These are phyloP conservation scores for Botrytis fragariae DNA, from an alignment of 2,329 filamentous ascomycete genomes.

Conservation along the genomic window DNA sequence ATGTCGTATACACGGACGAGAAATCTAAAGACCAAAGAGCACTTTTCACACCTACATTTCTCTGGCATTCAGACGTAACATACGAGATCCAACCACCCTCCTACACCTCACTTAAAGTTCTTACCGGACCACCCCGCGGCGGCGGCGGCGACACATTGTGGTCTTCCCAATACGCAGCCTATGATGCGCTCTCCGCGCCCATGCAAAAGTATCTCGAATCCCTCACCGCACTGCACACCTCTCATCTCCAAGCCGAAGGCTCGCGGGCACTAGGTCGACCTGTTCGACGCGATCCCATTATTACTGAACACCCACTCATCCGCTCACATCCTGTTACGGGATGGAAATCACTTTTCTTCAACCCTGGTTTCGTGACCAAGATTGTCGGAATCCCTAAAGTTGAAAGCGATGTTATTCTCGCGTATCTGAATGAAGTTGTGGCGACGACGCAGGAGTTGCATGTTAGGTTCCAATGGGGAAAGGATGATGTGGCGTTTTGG, in stretches of 20 bases:
- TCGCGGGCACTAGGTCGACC: constrained; percentile 39
- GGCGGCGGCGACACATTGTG: constrained; percentile 57
- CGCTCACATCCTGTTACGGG: constrained; percentile 60
- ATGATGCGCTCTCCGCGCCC: constrained; percentile 52
- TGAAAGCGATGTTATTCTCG: constrained; percentile 52
- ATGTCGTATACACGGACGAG: constrained; percentile 54
- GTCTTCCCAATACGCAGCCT: constrained; percentile 57
- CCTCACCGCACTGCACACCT: constrained; percentile 55
- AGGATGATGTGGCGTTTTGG: constrained; percentile 66
- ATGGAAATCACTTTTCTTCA: constrained; percentile 60
- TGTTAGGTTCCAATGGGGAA: constrained; percentile 62
- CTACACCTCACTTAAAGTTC: constrained; percentile 54
- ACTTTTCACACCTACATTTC: constrained; percentile 52
- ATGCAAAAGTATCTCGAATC: constrained; percentile 59
- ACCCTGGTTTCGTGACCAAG: constrained; percentile 55
- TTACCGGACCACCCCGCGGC: constrained; percentile 52
- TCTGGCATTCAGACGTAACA: constrained; percentile 47
- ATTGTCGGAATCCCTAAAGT: constrained; percentile 58
- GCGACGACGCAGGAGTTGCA: constrained; percentile 65
- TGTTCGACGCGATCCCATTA: constrained; percentile 51
- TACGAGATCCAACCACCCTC: constrained; percentile 57
- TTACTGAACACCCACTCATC: constrained; percentile 55
- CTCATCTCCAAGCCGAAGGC: constrained; percentile 52
- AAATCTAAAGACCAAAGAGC: constrained; percentile 52
- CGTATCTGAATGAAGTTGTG: constrained; percentile 53